phyloP scores from a whole-genome alignment of 2,329 filamentous ascomycete species.

The Chrysosporium keratinophilum region DNA sequence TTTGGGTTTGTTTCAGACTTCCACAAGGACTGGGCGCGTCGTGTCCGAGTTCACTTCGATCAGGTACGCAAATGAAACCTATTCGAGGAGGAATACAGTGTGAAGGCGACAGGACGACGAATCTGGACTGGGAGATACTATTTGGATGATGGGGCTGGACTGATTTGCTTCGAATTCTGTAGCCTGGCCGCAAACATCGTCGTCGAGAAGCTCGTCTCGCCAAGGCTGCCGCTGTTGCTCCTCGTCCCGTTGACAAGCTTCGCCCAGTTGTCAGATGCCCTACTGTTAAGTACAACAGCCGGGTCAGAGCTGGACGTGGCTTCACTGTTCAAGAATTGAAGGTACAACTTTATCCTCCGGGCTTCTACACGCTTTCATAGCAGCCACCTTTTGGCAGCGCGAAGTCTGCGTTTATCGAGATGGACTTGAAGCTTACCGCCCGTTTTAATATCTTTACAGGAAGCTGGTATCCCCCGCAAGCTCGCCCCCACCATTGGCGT shows the following conservation, averaged over 20 bases:
- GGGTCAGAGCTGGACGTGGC: slow-evolving; percentile 88
- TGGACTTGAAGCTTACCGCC: neutral
- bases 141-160: neutral
- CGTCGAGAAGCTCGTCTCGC: slow-evolving; percentile 82
- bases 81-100: neutral
- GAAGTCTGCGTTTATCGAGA: neutral
- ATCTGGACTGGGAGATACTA: neutral
- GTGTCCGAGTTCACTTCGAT: slow-evolving; percentile 98
- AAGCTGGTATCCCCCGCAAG: slow-evolving; percentile 89
- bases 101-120: neutral
- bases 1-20: slow-evolving; percentile 54
- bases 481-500: slow-evolving; percentile 95
- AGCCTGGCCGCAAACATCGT: slow-evolving; percentile 94
- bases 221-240: slow-evolving; percentile 91
- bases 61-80: slow-evolving; percentile 59
- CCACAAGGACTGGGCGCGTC: slow-evolving; percentile 99
- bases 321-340: slow-evolving; percentile 97
- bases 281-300: slow-evolving; percentile 98
- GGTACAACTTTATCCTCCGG: slow-evolving; percentile 47
- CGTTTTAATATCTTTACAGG: slow-evolving; percentile 44
- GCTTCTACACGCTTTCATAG: neutral
- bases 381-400: neutral
- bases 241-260: slow-evolving; percentile 93
- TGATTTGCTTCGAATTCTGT: slow-evolving; percentile 20
- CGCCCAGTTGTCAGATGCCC: slow-evolving; percentile 95